phyloP scores from a whole-genome alignment of 2,329 filamentous ascomycete genomes.

The Colletotrichum sidae region DNA sequence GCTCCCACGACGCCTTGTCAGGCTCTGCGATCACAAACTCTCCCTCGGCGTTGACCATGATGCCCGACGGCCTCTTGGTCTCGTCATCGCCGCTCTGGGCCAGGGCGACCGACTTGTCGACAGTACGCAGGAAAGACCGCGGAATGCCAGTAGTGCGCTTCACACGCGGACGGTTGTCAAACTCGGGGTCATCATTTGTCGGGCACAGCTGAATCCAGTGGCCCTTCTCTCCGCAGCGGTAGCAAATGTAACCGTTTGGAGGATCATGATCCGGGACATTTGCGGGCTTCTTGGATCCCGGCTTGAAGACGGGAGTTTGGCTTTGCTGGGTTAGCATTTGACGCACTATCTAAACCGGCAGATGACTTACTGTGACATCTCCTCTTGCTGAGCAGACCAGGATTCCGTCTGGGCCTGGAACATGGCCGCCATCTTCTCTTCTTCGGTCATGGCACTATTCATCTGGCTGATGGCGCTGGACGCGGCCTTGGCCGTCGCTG shows the following conservation, averaged over 20 bases:
- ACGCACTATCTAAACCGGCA: background rate
- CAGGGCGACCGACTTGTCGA: slow-evolving; percentile 87
- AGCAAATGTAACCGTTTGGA: slow-evolving; percentile 94
- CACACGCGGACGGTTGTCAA: slow-evolving; percentile 91
- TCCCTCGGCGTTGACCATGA: slow-evolving; percentile 98
- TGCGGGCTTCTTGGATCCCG: slow-evolving; percentile 72
- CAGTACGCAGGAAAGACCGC: slow-evolving; percentile 92
- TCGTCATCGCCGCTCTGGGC: slow-evolving; percentile 82
- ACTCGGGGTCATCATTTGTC: slow-evolving; percentile 97
- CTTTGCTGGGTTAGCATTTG: slow-evolving; percentile 54
- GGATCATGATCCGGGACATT: slow-evolving; percentile 93
- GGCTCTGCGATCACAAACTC: slow-evolving; percentile 97
- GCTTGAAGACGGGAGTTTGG: slow-evolving; percentile 71
- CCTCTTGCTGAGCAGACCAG: slow-evolving; percentile 93
- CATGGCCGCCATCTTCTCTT: slow-evolving; percentile 93
- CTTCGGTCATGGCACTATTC: slow-evolving; percentile 87
- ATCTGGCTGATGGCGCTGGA: slow-evolving; percentile 72
- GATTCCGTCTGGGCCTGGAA: slow-evolving; percentile 90
- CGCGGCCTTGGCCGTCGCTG: slow-evolving; percentile 64
- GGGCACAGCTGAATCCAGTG: slow-evolving; percentile 99
- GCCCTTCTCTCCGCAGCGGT: slow-evolving; percentile 96
- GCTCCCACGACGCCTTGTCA: slow-evolving; percentile 95
- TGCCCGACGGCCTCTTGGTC: slow-evolving; percentile 82
- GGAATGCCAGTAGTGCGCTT: slow-evolving; percentile 98
- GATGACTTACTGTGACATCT: slow-evolving; percentile 80